A percentile compares a stretch with the other conserved stretches of the same genome.
Conservation (phyloP, 495 filamentous ascomycete species). For the Penicillium verhagenii region DNA sequence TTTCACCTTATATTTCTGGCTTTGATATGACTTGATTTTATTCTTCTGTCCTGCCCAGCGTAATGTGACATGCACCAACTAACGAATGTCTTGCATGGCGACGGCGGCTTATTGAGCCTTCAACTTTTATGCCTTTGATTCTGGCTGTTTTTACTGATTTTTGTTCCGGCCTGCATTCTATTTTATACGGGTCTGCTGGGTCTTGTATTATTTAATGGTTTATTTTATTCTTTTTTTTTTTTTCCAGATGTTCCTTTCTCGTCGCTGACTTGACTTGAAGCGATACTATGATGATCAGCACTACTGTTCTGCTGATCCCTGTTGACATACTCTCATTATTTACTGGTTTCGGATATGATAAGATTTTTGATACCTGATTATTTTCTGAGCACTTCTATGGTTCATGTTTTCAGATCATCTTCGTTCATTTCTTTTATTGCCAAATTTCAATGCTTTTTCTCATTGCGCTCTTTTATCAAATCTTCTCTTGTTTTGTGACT, state of each 20-base stretch:
- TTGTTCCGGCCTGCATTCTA: background rate
- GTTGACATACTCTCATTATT: background rate
- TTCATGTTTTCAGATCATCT: background rate
- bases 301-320: background rate
- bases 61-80: constrained; percentile 7
- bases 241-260: background rate
- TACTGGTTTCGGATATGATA: background rate
- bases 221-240: background rate
- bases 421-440: background rate
- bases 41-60: background rate
- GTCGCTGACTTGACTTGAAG: background rate
- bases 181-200: background rate
- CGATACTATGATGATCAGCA: background rate
- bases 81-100: constrained; percentile 1
- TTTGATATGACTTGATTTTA: background rate
- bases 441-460: background rate
- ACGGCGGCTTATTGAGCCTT: constrained; percentile 1
- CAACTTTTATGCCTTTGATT: background rate
- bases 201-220: constrained; percentile 2
- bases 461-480: background rate
- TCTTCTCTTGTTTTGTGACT: too few relatives aligned
- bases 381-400: background rate
- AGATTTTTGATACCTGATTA: background rate
- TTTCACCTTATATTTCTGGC: background rate
- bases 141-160: background rate